Evolutionary conservation across 176 grass and related monocot genomes (phyloP).

Genomic region (Aegilops tauschii): DNA sequence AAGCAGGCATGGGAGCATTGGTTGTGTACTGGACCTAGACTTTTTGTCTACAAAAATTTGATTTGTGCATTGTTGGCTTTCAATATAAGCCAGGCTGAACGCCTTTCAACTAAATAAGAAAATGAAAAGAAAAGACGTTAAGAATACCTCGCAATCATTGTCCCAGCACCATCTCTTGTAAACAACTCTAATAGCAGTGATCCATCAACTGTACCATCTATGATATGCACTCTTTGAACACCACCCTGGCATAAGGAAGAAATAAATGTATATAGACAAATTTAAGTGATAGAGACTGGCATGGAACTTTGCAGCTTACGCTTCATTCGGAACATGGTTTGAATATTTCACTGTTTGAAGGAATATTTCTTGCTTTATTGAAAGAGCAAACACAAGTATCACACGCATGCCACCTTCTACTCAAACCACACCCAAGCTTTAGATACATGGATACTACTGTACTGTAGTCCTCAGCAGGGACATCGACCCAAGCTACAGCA

Average conservation of each 20-base stretch:
- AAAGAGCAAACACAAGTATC: slow-evolving; percentile 4
- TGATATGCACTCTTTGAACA: slow-evolving; percentile 94
- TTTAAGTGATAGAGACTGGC: slow-evolving; percentile 3
- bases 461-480: background rate
- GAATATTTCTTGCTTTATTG: slow-evolving; percentile 7
- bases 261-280: slow-evolving; percentile 18
- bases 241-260: slow-evolving; percentile 58
- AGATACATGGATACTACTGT: background rate
- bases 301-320: slow-evolving; percentile 6
- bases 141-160: slow-evolving; percentile 90
- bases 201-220: slow-evolving; percentile 80
- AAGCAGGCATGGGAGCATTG: background rate
- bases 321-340: background rate
- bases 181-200: slow-evolving; percentile 91
- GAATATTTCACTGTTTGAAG: background rate
- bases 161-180: slow-evolving; percentile 96
- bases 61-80: background rate
- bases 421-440: slow-evolving; percentile 29
- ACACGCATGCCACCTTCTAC: background rate
- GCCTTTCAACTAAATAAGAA: background rate
- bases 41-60: background rate
- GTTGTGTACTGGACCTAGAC: slow-evolving; percentile 3
- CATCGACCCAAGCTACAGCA: background rate
- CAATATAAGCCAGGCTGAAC: background rate
- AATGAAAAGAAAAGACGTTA: background rate